Evolutionary conservation across 768 basidiomycete genomes (phyloP).

Genomic region (Termitomyces titanicus): DNA sequence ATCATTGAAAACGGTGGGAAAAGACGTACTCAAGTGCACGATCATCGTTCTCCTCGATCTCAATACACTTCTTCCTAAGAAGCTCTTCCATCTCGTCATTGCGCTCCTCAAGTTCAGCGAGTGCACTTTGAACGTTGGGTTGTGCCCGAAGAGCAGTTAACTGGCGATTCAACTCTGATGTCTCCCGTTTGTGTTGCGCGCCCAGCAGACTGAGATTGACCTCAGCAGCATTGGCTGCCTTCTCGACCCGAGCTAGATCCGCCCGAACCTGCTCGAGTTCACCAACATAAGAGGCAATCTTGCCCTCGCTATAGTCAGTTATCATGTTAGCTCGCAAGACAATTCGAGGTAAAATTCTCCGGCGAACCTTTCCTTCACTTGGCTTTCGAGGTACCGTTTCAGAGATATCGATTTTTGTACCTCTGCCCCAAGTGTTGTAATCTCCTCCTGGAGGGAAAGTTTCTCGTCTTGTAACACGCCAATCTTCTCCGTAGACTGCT

Average conservation of each 20-base stretch:
- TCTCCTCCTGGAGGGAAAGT: constrained; percentile 45
- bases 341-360: background rate
- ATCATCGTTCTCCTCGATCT: constrained; percentile 86
- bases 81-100: constrained; percentile 76
- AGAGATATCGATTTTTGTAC: constrained; percentile 61
- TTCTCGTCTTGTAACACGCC: constrained; percentile 47
- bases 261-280: constrained; percentile 38
- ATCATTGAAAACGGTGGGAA: constrained; percentile 6
- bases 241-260: constrained; percentile 51
- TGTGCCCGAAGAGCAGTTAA: constrained; percentile 47
- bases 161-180: constrained; percentile 55
- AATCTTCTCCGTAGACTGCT: constrained; percentile 33
- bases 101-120: constrained; percentile 63
- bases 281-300: constrained; percentile 33
- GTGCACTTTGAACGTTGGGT: constrained; percentile 50
- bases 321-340: constrained; percentile 1
- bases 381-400: constrained; percentile 58
- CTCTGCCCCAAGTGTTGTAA: constrained; percentile 61
- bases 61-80: constrained; percentile 61
- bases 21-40: constrained; percentile 67
- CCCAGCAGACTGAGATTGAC: constrained; percentile 61
- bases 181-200: constrained; percentile 65
- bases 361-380: constrained; percentile 58
- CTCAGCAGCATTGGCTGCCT: constrained; percentile 57
- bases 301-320: constrained; percentile 40